Evolutionary conservation across 305 asterid genomes (phyloP).

Genomic region (Rubia occidens): DNA sequence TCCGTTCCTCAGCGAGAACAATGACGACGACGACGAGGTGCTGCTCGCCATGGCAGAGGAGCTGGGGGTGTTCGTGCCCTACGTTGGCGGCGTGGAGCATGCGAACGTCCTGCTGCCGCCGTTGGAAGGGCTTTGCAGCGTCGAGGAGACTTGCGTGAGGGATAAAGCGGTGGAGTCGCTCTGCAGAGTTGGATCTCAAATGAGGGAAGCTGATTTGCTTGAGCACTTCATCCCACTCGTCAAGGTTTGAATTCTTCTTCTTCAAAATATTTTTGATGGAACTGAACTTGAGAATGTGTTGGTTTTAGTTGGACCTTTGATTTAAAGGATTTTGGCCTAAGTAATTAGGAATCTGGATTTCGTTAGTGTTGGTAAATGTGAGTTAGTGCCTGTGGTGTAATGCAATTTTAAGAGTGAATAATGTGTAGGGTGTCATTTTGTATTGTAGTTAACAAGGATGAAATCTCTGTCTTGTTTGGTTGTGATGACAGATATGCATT

Average conservation of each 20-base stretch:
- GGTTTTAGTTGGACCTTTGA: not conserved
- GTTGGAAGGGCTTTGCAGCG: slow-evolving; percentile 33
- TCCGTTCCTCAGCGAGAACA: no score
- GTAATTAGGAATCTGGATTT: not conserved
- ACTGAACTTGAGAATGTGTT: not conserved
- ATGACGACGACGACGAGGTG: slow-evolving; percentile 23
- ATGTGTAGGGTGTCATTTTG: not conserved
- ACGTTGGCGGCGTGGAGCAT: slow-evolving; percentile 33
- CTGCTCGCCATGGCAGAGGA: slow-evolving; percentile 37
- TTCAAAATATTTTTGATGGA: not conserved
- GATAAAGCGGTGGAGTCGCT: slow-evolving; percentile 40
- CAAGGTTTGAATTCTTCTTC: slow-evolving; percentile 22
- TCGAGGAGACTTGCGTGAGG: slow-evolving; percentile 40
- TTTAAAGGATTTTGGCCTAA: not conserved
- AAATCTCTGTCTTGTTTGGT: not conserved
- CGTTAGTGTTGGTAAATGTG: not conserved
- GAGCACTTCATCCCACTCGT: slow-evolving; percentile 31
- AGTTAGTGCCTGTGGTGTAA: not conserved
- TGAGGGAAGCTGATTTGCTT: slow-evolving; percentile 35
- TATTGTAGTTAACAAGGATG: not conserved
- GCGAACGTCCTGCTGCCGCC: slow-evolving; percentile 36
- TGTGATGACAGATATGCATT: not conserved
- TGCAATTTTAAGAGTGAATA: not conserved
- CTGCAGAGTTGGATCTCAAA: slow-evolving; percentile 39
- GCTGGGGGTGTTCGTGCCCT: slow-evolving; percentile 34